Evolutionary conservation across 23 red algal genomes (phyloP).

Genomic region (Chondrus crispus): DNA sequence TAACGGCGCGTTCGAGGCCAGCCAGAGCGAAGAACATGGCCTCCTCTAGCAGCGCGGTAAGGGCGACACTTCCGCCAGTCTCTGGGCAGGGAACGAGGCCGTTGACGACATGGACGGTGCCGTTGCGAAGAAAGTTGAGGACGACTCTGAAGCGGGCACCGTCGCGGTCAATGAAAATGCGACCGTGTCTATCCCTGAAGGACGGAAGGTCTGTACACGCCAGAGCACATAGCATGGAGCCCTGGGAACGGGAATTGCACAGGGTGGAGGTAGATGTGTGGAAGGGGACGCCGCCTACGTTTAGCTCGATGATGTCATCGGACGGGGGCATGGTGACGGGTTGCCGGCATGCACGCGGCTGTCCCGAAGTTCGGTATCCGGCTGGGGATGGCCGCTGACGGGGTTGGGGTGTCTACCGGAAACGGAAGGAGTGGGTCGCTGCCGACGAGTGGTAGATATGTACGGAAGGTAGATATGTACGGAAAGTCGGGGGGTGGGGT

Average conservation of each 20-base stretch:
- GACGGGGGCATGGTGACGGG: not conserved
- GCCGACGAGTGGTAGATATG: too few relatives aligned
- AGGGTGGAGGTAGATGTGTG: constrained; percentile 42
- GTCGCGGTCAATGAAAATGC: constrained; percentile 59
- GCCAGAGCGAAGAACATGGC: constrained; percentile 31
- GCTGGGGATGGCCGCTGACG: not conserved
- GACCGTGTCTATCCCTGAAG: constrained; percentile 15
- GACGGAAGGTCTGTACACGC: not conserved
- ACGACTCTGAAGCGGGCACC: constrained; percentile 48
- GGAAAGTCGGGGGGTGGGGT: too few relatives aligned
- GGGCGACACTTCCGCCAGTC: not conserved
- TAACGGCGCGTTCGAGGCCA: not conserved
- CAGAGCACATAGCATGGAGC: constrained; percentile 16
- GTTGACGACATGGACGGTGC: constrained; percentile 50
- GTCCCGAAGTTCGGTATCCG: not conserved
- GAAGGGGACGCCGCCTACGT: constrained; percentile 53
- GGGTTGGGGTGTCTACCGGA: too few relatives aligned
- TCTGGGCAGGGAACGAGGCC: not conserved
- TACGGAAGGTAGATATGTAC: too few relatives aligned
- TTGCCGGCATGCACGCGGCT: not conserved
- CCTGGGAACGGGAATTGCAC: not conserved
- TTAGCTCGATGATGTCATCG: constrained; percentile 37
- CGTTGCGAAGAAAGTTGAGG: constrained; percentile 45
- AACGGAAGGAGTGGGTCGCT: too few relatives aligned
- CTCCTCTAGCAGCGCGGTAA: constrained; percentile 42